Percentiles rank a stretch among this genome's conserved stretches.
phyloP scores from a whole-genome alignment of 2,329 filamentous ascomycete species.

The Aspergillus luchuensis region DNA sequence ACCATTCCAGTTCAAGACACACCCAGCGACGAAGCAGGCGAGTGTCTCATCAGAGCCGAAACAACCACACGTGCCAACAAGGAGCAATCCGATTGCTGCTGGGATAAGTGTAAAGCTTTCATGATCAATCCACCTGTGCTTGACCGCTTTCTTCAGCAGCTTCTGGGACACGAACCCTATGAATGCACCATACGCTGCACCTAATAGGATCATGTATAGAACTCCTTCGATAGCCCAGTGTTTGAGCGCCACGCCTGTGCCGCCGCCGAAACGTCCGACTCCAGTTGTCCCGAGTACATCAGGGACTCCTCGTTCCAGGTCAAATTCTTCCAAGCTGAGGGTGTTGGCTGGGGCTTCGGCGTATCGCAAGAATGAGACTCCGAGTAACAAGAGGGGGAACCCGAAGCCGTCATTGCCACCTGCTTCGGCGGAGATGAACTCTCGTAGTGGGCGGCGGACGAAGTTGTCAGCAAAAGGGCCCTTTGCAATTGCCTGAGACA shows the following conservation, averaged over 20 bases:
- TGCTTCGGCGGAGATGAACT: constrained; percentile 64
- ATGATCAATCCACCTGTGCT: constrained; percentile 56
- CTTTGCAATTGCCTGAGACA: constrained; percentile 65
- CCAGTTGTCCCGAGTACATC: constrained; percentile 38
- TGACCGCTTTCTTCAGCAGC: constrained; percentile 46
- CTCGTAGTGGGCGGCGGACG: constrained; percentile 58
- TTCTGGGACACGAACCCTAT: constrained; percentile 54
- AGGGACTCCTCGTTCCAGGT: constrained; percentile 24
- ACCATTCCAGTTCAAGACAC: constrained; percentile 64
- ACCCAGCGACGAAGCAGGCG: constrained; percentile 63
- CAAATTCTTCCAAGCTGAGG: constrained; percentile 19
- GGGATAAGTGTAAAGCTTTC: constrained; percentile 59
- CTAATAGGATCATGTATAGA: constrained; percentile 60
- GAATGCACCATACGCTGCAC: constrained; percentile 55
- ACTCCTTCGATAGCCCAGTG: constrained; percentile 64
- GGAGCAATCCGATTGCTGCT: constrained; percentile 57
- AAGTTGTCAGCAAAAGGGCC: constrained; percentile 65
- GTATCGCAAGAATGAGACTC: constrained; percentile 59
- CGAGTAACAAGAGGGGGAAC: constrained; percentile 63
- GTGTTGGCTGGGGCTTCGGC: constrained; percentile 41
- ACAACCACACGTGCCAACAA: constrained; percentile 59
- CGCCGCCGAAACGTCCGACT: constrained; percentile 56
- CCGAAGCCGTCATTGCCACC: constrained; percentile 65
- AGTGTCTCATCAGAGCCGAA: constrained; percentile 63
- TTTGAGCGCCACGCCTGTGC: constrained; percentile 54